These are phyloP conservation scores for Rhynchosporium graminicola DNA, from an alignment of 2,329 filamentous ascomycete genomes.

Conservation along the genomic window DNA sequence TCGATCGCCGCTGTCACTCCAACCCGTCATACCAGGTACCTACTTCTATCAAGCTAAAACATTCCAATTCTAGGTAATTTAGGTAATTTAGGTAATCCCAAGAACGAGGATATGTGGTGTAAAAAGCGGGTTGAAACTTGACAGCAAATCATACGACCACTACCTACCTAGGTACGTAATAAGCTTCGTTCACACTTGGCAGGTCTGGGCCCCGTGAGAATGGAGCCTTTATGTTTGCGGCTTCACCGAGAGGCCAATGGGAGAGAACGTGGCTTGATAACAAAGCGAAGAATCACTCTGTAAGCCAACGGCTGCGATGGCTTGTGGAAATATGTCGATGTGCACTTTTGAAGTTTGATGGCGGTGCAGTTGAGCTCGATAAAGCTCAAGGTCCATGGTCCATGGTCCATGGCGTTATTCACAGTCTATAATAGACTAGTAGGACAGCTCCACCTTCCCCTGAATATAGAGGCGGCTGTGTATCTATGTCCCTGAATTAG, in stretches of 20 bases:
- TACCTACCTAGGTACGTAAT: constrained; percentile 19
- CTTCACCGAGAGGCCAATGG: constrained; percentile 13
- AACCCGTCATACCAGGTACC: constrained; percentile 26
- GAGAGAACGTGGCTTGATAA: background rate
- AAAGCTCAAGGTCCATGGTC: background rate
- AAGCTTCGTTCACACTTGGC: constrained; percentile 12
- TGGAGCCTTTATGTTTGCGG: constrained; percentile 1
- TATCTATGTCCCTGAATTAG: constrained; percentile 2
- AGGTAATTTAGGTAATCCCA: too few species aligned
- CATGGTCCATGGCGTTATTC: background rate
- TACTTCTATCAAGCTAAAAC: too few species aligned
- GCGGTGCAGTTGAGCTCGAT: background rate
- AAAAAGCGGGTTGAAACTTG: constrained; percentile 20
- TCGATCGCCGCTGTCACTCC: constrained; percentile 28
- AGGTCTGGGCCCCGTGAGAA: constrained; percentile 1
- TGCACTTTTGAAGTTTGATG: constrained; percentile 2
- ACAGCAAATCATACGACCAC: constrained; percentile 2
- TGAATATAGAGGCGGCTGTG: background rate
- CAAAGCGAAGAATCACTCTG: background rate
- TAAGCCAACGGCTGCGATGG: background rate
- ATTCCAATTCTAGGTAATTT: too few species aligned
- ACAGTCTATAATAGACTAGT: background rate
- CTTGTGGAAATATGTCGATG: background rate
- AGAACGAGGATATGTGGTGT: background rate
- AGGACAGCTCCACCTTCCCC: constrained; percentile 11